These are phyloP conservation scores for Cercospora zeae-maydis DNA, from an alignment of 2,329 filamentous ascomycete genomes.

Conservation along the genomic window DNA sequence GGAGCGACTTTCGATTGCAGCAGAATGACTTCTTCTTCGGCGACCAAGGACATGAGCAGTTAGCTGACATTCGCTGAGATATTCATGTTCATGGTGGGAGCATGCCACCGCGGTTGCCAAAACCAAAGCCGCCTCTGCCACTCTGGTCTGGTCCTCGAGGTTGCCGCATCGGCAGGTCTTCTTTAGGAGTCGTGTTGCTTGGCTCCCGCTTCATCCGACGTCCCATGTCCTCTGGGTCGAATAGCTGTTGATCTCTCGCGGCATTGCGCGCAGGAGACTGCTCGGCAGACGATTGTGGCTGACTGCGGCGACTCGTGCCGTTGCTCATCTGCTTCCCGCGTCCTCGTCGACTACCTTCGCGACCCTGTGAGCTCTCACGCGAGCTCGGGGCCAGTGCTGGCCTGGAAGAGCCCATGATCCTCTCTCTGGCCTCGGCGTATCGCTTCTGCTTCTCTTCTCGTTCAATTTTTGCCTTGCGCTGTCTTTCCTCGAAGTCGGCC, in stretches of 20 bases:
- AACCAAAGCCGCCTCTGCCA: conserved; percentile 74
- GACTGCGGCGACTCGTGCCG: conserved; percentile 35
- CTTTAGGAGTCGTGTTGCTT: conserved; percentile 48
- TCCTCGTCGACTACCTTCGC: conserved; percentile 24
- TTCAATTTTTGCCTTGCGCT: conserved; percentile 72
- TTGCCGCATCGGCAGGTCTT: conserved; percentile 66
- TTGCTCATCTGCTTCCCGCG: conserved; percentile 32
- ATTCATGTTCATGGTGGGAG: conserved; percentile 5
- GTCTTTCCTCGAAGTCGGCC: conserved; percentile 70
- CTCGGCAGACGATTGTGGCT: conserved; percentile 36
- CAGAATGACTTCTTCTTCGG: neutral
- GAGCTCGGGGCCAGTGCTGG: conserved; percentile 31
- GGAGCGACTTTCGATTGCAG: neutral
- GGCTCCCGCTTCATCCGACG: conserved; percentile 51
- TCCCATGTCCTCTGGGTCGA: conserved; percentile 68
- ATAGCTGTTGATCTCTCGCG: conserved; percentile 59
- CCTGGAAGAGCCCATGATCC: conserved; percentile 68
- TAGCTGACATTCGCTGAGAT: neutral
- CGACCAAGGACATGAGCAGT: neutral
- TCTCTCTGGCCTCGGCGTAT: conserved; percentile 83
- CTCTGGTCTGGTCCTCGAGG: conserved; percentile 75
- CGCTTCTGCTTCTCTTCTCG: conserved; percentile 84
- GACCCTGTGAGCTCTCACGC: conserved; percentile 32
- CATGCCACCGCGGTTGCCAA: conserved; percentile 59
- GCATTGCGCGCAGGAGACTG: conserved; percentile 36